These are phyloP conservation scores for Corniculantispora saksenae DNA, from an alignment of 2,329 filamentous ascomycete species.

Conservation along the genomic window DNA sequence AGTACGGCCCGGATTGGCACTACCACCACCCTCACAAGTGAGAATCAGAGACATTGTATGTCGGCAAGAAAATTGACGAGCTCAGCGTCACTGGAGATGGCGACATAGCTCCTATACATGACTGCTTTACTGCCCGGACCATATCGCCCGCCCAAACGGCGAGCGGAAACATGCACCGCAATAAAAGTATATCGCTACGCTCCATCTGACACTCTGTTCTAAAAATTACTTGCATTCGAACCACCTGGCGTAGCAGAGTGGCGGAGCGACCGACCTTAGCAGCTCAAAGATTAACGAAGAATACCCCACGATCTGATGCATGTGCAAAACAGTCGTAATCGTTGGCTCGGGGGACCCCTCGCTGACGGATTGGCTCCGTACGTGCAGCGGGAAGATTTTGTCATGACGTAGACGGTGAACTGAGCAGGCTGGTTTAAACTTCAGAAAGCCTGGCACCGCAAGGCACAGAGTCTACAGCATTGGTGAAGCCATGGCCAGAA, in stretches of 20 bases:
- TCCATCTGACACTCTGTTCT: not conserved
- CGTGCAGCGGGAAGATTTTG: not conserved
- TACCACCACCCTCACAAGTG: not conserved
- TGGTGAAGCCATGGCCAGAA: not conserved
- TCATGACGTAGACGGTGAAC: constrained; percentile 7
- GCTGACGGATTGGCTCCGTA: not conserved
- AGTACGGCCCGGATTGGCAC: constrained; percentile 7
- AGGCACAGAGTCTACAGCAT: not conserved
- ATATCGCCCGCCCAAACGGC: not conserved
- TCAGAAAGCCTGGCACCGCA: not conserved
- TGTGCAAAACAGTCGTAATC: constrained; percentile 3
- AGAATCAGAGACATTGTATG: not conserved
- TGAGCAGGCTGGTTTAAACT: not conserved
- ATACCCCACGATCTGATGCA: constrained; percentile 11
- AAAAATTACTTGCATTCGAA: constrained; percentile 6
- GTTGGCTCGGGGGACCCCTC: not conserved
- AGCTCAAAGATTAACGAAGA: not conserved
- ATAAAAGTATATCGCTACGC: not conserved
- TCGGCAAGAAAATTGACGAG: not conserved
- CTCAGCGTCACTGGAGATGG: not conserved
- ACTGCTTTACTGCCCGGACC: not conserved
- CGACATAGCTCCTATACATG: not conserved
- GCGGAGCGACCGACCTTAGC: not conserved
- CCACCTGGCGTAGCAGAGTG: not conserved
- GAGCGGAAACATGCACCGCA: not conserved